phyloP scores from a whole-genome alignment of 352 stramenopile species.

The Phytopythium sindhum region DNA sequence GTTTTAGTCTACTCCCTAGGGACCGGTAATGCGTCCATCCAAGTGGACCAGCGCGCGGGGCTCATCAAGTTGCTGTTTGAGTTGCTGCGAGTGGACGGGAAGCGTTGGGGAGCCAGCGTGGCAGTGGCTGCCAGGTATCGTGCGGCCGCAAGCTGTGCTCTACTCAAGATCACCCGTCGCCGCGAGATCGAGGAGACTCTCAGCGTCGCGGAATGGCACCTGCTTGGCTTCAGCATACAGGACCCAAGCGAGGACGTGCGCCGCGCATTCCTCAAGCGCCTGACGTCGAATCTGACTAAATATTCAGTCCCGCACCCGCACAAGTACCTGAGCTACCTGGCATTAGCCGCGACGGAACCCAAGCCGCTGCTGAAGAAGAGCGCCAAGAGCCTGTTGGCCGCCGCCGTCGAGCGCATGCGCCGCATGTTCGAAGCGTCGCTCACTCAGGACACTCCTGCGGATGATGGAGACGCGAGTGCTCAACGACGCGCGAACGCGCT shows the following conservation, averaged over 20 bases:
- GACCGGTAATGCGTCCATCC: constrained; percentile 12
- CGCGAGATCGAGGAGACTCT: constrained; percentile 47
- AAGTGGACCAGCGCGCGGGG: constrained; percentile 21
- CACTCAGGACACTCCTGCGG: background rate
- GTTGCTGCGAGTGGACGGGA: constrained; percentile 58
- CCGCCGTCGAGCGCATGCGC: constrained; percentile 73
- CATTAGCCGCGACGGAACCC: constrained; percentile 56
- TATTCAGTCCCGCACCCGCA: constrained; percentile 53
- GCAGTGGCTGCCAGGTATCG: constrained; percentile 46
- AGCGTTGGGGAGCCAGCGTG: constrained; percentile 33
- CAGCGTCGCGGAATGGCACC: constrained; percentile 64
- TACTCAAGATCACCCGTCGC: constrained; percentile 70
- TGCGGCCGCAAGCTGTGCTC: constrained; percentile 35
- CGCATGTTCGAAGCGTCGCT: constrained; percentile 58
- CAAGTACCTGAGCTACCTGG: constrained; percentile 81
- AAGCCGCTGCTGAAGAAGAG: constrained; percentile 53
- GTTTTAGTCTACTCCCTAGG: constrained; percentile 41
- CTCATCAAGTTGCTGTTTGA: constrained; percentile 56
- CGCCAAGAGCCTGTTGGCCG: constrained; percentile 39
- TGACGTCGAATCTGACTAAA: constrained; percentile 73
- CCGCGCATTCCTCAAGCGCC: constrained; percentile 63
- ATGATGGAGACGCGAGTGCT: constrained; percentile 3
- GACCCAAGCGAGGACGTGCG: constrained; percentile 76
- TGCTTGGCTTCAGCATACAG: constrained; percentile 72
- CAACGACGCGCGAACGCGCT: constrained; percentile 23